Evolutionary conservation across 2,329 filamentous ascomycete species (phyloP), one percentile per base, ranked within the genome.

Genomic region (Exophiala mesophila): DNA sequence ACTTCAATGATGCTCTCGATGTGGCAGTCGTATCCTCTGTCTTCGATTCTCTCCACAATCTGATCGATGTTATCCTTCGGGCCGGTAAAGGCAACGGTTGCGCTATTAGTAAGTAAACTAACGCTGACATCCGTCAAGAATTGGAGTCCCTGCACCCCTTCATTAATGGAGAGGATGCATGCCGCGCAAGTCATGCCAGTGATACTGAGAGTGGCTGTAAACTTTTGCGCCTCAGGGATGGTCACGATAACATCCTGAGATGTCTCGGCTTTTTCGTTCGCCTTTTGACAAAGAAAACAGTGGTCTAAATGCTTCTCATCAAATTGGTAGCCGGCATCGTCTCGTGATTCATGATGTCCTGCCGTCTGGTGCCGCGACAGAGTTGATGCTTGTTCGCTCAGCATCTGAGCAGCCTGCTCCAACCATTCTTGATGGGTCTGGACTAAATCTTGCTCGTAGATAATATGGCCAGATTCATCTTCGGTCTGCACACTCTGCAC

Each of bases 171-270:
- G 10, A 65, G 66, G 4, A 73, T 67, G 49, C 75, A 78, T 3
- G 74, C 67, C 36, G 71, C 70, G 53, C 74, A 78, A 2, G 73
- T 78, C 72, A 78, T 76, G 10, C 75, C 74, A 12, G 64, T 65
- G 31, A 78, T 69, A 7, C 69, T 66, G 45, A 73, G 67, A 7
- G 68, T 68, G n/a, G 68, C 70, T 39, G 62, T 53, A 45, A 39
- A 39, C 24, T 20, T 31, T 39, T 39, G n/a, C 23, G 26, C 37
- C 37, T 39, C 37, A 39, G 37, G 37, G 24, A 39, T 39, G 16
- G 37, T 21, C 37, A 39, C 37, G 23, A 39, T 32, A 32, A 39
- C 23, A 23, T 39, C 37, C 24, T 39, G 24, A 18, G 37, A 39
- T 32, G 26, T 39, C 16, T 39, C 37, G 26, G 17, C 24, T 39